Conservation (phyloP, 1,284 basidiomycete species). For the Erythrobasidium hasegawianum region DNA sequence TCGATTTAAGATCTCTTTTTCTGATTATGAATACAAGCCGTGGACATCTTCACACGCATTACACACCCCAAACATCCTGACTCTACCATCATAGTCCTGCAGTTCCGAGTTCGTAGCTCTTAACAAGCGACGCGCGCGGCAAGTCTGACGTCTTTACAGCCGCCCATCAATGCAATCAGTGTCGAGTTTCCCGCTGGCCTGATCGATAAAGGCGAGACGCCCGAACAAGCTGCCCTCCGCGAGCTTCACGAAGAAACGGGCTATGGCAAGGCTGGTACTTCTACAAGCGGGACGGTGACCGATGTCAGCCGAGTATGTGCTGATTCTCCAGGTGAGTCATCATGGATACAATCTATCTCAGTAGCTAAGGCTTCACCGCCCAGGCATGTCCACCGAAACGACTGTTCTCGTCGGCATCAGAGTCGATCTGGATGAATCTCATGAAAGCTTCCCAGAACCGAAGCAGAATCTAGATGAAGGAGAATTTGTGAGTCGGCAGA, state of each 20-base stretch:
- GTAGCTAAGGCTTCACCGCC: too few species aligned
- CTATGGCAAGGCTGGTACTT: conserved; percentile 53
- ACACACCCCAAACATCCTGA: conserved; percentile 53
- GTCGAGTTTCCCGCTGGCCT: conserved; percentile 81
- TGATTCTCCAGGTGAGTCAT: conserved; percentile 13
- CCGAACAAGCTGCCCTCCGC: conserved; percentile 70
- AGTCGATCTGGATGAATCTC: conserved; percentile 58
- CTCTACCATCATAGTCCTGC: conserved; percentile 79
- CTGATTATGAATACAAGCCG: conserved; percentile 55
- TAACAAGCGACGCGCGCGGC: not conserved
- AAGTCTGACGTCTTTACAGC: not conserved
- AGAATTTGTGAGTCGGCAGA: conserved; percentile 51
- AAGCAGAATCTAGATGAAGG: conserved; percentile 69
- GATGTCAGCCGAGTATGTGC: conserved; percentile 22
- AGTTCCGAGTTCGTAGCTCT: conserved; percentile 57
- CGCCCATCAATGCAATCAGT: conserved; percentile 39
- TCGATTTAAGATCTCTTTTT: too few species aligned
- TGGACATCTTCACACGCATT: conserved; percentile 75
- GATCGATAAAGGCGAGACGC: conserved; percentile 73
- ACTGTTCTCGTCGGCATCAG: conserved; percentile 74
- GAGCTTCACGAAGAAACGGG: conserved; percentile 91
- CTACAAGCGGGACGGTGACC: not conserved
- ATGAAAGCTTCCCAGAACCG: conserved; percentile 55
- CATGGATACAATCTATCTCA: not conserved
- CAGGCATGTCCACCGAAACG: conserved; percentile 56